phyloP scores from a whole-genome alignment of 2,329 filamentous ascomycete species.

The Phaeophleospora eucalypticola region DNA sequence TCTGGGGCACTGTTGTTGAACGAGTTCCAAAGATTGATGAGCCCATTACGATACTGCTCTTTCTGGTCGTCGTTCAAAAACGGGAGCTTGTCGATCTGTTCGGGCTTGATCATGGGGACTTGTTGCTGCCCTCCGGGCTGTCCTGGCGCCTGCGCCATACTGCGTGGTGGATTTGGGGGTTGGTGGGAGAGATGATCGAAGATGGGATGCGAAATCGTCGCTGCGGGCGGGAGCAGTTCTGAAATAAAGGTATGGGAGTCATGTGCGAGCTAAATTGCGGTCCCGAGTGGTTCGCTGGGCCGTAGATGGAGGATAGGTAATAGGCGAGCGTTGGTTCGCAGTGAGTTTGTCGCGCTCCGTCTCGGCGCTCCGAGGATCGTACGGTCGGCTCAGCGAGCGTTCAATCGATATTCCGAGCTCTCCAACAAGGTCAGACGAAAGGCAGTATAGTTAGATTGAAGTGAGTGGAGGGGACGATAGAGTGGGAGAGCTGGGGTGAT shows the following conservation, averaged over 20 bases:
- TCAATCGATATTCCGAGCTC: too few species aligned
- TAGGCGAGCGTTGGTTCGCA: not conserved
- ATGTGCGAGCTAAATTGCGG: not conserved
- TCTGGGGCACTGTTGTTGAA: conserved; percentile 48
- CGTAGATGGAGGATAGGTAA: not conserved
- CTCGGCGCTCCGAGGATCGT: too few species aligned
- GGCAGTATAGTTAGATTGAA: too few species aligned
- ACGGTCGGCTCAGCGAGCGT: too few species aligned
- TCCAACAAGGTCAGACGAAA: too few species aligned
- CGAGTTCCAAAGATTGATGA: conserved; percentile 53
- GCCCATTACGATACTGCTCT: conserved; percentile 50
- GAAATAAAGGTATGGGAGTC: not conserved
- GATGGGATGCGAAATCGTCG: not conserved
- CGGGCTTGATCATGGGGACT: conserved; percentile 42
- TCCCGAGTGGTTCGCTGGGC: not conserved
- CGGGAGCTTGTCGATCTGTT: conserved; percentile 51
- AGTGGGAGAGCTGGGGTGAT: too few species aligned
- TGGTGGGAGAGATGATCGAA: not conserved
- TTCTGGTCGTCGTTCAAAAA: conserved; percentile 54
- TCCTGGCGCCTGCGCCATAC: not conserved
- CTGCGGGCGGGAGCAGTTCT: not conserved
- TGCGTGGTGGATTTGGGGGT: not conserved
- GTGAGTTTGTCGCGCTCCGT: not conserved
- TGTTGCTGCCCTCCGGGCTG: not conserved
- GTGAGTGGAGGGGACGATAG: too few species aligned